A percentile compares a stretch with the other conserved stretches of the same genome.
Evolutionary conservation across 2,329 filamentous ascomycete species (phyloP).

Genomic region (Venturia pyrina): DNA sequence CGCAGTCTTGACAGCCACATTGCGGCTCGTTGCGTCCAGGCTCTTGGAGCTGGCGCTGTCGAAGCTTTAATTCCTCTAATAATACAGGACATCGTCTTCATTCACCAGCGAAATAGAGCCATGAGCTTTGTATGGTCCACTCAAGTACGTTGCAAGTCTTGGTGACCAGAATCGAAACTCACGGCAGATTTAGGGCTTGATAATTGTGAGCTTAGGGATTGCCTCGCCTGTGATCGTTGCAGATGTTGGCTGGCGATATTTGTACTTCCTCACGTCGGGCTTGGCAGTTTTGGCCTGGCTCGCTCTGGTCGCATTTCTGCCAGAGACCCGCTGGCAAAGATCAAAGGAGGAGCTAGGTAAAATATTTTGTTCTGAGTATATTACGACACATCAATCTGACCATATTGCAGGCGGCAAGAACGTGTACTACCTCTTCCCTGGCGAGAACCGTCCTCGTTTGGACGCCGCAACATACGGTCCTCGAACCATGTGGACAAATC

Average conservation of each 20-base stretch:
- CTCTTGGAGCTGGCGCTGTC: slow-evolving; percentile 22
- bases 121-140: slow-evolving; percentile 21
- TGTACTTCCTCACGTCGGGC: slow-evolving; percentile 21
- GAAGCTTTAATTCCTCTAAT: slow-evolving; percentile 23
- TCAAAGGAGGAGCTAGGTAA: slow-evolving; percentile 15
- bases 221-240: slow-evolving; percentile 21
- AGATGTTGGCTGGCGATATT: slow-evolving; percentile 20
- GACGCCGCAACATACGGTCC: slow-evolving; percentile 12
- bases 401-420: slow-evolving; percentile 10
- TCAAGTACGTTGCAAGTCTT: slow-evolving; percentile 14
- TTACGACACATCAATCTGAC: not conserved
- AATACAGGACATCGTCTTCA: slow-evolving; percentile 21
- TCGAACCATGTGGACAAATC: slow-evolving; percentile 18
- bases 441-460: slow-evolving; percentile 13
- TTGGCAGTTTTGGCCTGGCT: slow-evolving; percentile 19
- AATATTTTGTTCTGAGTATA: not conserved
- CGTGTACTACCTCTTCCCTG: slow-evolving; percentile 11
- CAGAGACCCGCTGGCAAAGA: slow-evolving; percentile 21
- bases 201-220: slow-evolving; percentile 22
- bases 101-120: slow-evolving; percentile 23
- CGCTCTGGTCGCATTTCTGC: slow-evolving; percentile 19
- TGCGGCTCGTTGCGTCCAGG: slow-evolving; percentile 21
- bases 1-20: slow-evolving; percentile 19
- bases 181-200: slow-evolving; percentile 13
- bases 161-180: not conserved